These are phyloP conservation scores for Candida pseudoviswanathii DNA, from an alignment of 1,139 yeast species.

Conservation along the genomic window DNA sequence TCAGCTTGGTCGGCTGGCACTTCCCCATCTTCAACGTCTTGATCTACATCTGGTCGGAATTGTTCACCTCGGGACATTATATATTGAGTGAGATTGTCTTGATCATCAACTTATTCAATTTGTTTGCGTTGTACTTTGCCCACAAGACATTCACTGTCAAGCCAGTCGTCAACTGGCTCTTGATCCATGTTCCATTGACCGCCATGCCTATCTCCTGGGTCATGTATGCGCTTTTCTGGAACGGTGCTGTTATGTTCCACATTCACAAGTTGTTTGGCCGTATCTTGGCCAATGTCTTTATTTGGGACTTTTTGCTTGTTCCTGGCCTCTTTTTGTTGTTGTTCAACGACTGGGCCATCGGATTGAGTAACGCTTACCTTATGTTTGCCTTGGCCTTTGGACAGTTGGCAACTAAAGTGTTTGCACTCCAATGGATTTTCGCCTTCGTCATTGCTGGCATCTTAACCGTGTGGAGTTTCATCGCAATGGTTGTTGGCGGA, in stretches of 20 bases:
- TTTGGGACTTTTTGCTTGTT: constrained; percentile 76
- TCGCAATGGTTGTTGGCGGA: constrained; percentile 39
- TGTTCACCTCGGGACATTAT: constrained; percentile 59
- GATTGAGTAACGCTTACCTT: constrained; percentile 58
- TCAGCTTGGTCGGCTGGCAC: constrained; percentile 56
- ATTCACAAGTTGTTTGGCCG: constrained; percentile 64
- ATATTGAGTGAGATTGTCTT: constrained; percentile 59
- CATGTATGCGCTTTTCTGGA: constrained; percentile 75
- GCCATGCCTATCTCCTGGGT: constrained; percentile 80
- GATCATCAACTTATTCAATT: constrained; percentile 57
- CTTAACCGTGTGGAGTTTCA: constrained; percentile 50
- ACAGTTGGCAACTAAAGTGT: constrained; percentile 64
- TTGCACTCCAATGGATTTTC: constrained; percentile 85
- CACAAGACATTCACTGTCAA: constrained; percentile 62
- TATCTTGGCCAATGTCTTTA: constrained; percentile 66
- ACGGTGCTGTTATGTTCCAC: constrained; percentile 69
- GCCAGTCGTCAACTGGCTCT: constrained; percentile 50
- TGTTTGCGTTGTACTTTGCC: constrained; percentile 55
- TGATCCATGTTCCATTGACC: constrained; percentile 63
- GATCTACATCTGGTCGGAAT: constrained; percentile 61
- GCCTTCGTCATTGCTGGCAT: constrained; percentile 65
- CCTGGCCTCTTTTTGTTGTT: constrained; percentile 60
- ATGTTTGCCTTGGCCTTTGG: constrained; percentile 68
- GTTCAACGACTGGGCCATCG: constrained; percentile 73
- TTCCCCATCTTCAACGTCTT: constrained; percentile 62